These are phyloP conservation scores for Phytophthora citricola DNA, from an alignment of 352 stramenopile genomes.

Conservation along the genomic window DNA sequence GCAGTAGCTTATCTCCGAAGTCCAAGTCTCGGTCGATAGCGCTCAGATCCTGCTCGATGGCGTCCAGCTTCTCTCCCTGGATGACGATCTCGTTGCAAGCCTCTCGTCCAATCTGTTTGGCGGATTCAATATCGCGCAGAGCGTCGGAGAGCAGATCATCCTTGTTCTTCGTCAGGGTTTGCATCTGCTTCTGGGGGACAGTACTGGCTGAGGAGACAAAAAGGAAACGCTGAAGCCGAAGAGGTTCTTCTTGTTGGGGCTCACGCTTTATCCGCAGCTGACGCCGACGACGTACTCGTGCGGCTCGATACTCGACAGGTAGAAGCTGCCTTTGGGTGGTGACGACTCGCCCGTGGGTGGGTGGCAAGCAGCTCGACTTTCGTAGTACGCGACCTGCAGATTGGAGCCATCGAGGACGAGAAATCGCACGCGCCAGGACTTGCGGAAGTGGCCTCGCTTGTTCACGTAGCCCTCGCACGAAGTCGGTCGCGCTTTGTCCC, in stretches of 20 bases:
- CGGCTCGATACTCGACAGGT: conserved; percentile 78
- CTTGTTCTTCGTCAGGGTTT: conserved; percentile 66
- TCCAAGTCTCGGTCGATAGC: conserved; percentile 71
- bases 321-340: conserved; percentile 71
- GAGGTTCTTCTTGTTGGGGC: conserved; percentile 49
- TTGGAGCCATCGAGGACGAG: conserved; percentile 77
- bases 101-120: conserved; percentile 71
- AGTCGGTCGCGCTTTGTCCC: conserved; percentile 62
- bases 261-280: conserved; percentile 65
- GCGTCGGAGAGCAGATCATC: conserved; percentile 74
- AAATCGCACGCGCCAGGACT: conserved; percentile 85
- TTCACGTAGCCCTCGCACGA: conserved; percentile 89
- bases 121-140: conserved; percentile 74
- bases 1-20: conserved; percentile 77
- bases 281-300: conserved; percentile 81
- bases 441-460: conserved; percentile 85
- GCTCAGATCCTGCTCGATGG: conserved; percentile 68
- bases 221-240: conserved; percentile 59
- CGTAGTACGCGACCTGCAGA: conserved; percentile 76
- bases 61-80: conserved; percentile 80
- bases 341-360: conserved; percentile 18
- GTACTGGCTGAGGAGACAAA: conserved; percentile 25
- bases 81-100: conserved; percentile 77
- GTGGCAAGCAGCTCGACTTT: conserved; percentile 69
- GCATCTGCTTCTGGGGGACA: conserved; percentile 72